These are phyloP conservation scores for Pyrenophora teres DNA, from an alignment of 2,329 filamentous ascomycete species.

Conservation along the genomic window DNA sequence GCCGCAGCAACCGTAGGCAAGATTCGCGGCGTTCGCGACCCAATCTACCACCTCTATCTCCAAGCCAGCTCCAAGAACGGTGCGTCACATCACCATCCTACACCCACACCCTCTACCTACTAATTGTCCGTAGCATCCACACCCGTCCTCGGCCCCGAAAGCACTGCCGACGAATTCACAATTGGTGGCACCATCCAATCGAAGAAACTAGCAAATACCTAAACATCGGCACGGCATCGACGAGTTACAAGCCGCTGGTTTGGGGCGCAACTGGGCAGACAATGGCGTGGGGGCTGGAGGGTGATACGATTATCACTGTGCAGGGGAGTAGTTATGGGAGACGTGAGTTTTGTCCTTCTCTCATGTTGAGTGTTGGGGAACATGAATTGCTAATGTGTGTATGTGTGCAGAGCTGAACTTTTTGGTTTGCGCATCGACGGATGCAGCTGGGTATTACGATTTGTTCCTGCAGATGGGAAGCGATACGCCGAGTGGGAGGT, in stretches of 20 bases:
- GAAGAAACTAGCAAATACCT: constrained; percentile 55
- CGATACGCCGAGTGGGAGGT: constrained; percentile 55
- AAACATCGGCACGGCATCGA: constrained; percentile 53
- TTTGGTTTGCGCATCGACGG: constrained; percentile 52
- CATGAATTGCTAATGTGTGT: neutral
- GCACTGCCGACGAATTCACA: constrained; percentile 55
- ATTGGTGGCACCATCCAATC: constrained; percentile 57
- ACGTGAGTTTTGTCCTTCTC: constrained; percentile 26
- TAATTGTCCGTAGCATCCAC: constrained; percentile 38
- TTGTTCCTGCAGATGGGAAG: constrained; percentile 60
- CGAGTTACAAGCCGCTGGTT: constrained; percentile 59
- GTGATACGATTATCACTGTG: constrained; percentile 56
- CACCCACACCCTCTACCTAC: neutral
- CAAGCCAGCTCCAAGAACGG: constrained; percentile 53
- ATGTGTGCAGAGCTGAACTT: constrained; percentile 54
- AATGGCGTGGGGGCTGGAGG: constrained; percentile 57
- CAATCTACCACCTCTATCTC: constrained; percentile 60
- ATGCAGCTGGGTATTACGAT: constrained; percentile 52
- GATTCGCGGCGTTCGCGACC: constrained; percentile 56
- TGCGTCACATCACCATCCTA: constrained; percentile 13
- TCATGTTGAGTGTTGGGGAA: neutral
- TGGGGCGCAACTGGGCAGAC: constrained; percentile 52
- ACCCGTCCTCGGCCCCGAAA: constrained; percentile 59
- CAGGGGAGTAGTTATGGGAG: constrained; percentile 53
- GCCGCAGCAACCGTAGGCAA: constrained; percentile 52